Evolutionary conservation across 352 stramenopile genomes (phyloP), one percentile per base, ranked within the genome.

Genomic region (Globisporangium rhizosaccharum): DNA sequence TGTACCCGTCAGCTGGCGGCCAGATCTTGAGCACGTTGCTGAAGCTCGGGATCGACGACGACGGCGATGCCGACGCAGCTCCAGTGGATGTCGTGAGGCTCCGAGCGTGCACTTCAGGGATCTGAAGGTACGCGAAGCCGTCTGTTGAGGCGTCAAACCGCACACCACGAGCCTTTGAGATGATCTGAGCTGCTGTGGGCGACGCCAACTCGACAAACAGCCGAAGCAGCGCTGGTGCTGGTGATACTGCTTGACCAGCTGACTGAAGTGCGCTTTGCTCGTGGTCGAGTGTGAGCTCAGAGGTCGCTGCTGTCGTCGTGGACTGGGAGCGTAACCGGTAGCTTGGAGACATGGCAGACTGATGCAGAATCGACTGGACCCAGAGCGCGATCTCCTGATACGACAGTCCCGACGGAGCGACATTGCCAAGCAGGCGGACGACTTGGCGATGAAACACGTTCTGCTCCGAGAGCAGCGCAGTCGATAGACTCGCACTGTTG

Each of bases 111-210:
- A 88, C 61, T 57, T 90, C 80, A 3, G 80, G 78, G 17, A 88
- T 84, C 59, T 90, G 80, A 46, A 88, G 65, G 56, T 79, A 84
- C 6, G 76, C 77, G 54, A 87, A 90, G 1, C 80, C 80, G 42
- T 88, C 80, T 15, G 39, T 67, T 9, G 76, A 82, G 11, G 76
- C 47, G 25, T 88, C 63, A 53, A 90, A 88, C 45, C 61, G 20
- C 63, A 88, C 68, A 10, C 56, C 56, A 56, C 46, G 14, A 23
- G 39, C 6, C 6, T 25, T 44, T 26, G 48, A 3, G 3, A 17
- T 25, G 26, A 3, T 6, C 20, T 36, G 41, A n/a, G 26, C 3
- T 18, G 42, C 39, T 5, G 44, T 26, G 44, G 44, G 18, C n/a
- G 44, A 49, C 37, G 58, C 33, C 53, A 64, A 26, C 3, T 64